These are phyloP conservation scores for Thermothelomyces thermophilus DNA, from an alignment of 2,329 filamentous ascomycete species.

Conservation along the genomic window DNA sequence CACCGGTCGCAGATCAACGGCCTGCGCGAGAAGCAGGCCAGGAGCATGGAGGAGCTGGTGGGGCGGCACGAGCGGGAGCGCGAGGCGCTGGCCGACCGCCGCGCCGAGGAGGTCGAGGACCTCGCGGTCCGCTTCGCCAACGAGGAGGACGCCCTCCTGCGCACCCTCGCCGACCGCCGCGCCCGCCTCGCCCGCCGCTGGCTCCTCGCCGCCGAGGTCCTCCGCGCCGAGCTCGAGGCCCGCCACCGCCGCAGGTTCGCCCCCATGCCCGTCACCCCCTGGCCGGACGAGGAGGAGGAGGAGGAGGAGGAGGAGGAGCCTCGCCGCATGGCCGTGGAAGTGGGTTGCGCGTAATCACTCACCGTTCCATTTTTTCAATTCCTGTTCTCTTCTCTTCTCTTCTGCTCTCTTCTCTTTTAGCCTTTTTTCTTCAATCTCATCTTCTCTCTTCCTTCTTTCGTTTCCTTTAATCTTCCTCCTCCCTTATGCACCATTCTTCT, in stretches of 20 bases:
- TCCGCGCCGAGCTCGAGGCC: conserved; percentile 46
- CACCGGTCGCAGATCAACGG: conserved; percentile 58
- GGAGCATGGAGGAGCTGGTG: conserved; percentile 53
- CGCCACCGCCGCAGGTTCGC: conserved; percentile 39
- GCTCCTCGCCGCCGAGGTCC: conserved; percentile 46
- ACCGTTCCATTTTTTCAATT: no score
- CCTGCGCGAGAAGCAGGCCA: conserved; percentile 57
- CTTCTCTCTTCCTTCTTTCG: no score
- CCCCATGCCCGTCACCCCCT: not conserved
- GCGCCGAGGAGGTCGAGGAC: conserved; percentile 42
- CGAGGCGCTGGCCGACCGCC: conserved; percentile 38
- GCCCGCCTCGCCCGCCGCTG: conserved; percentile 43
- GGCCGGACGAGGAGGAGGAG: not conserved
- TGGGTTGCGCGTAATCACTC: no score
- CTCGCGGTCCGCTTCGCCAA: conserved; percentile 41
- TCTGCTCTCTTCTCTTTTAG: no score
- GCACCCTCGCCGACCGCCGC: conserved; percentile 40
- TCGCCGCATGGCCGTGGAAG: no score
- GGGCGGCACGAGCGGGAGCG: conserved; percentile 49
- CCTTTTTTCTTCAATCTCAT: no score
- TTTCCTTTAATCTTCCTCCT: no score
- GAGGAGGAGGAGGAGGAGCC: no score
- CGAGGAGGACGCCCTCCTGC: conserved; percentile 44
- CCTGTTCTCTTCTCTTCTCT: no score
- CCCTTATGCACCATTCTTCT: no score